Base-by-base conservation (phyloP, 148 eudicot genomes). In the Selenicereus undatus region DNA sequence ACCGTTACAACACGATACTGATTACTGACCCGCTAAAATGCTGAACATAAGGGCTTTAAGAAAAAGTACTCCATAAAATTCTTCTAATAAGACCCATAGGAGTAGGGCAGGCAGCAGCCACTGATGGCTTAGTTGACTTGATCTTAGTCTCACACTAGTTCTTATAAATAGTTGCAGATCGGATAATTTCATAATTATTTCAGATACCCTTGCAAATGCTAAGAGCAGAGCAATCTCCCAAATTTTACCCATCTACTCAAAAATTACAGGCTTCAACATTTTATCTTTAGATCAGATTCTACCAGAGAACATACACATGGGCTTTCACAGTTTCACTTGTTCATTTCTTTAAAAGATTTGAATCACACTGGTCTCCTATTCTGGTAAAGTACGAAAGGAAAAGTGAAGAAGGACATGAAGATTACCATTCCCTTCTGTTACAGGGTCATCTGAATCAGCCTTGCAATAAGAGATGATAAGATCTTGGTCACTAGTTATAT, bases 391-490 rank as follows among this genome's bases (percentile, higher is more conserved):
- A 32, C 2, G 32, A 32, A 32, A 32, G 32, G 32, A 26, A 74
- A 60, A n/a, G 5, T 29, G 42, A n/a, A 54, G 32, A 22, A 73
- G 30, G 43, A 39, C 8, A 39, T 39, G 29, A 69, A 54, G 69
- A 51, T 77, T 83, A 92, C 99, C 97, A 76, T 85, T 90, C 88
- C 90, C 97, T 87, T 93, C 97, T 42, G 94, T 74, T 74, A 85
- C 64, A 35, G 90, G 87, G 73, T 93, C 99, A 60, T 92, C 91
- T 13, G 94, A 83, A 86, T 95, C 99, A 39, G 97, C 94, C 80
- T 92, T 95, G 91, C 99, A 95, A 74, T 95, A 95, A 24, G 99
- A 95, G 72, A 95, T 95, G 78, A 95, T 93, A 73, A 95, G 97
- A 88, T 95, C 97, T 88, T 95, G 99, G 80, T 93, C 97, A 75